A percentile compares a stretch with the other conserved stretches of the same genome.
These are phyloP conservation scores for Coriolopsis trogii DNA, from an alignment of 1,284 basidiomycete genomes.

Conservation along the genomic window DNA sequence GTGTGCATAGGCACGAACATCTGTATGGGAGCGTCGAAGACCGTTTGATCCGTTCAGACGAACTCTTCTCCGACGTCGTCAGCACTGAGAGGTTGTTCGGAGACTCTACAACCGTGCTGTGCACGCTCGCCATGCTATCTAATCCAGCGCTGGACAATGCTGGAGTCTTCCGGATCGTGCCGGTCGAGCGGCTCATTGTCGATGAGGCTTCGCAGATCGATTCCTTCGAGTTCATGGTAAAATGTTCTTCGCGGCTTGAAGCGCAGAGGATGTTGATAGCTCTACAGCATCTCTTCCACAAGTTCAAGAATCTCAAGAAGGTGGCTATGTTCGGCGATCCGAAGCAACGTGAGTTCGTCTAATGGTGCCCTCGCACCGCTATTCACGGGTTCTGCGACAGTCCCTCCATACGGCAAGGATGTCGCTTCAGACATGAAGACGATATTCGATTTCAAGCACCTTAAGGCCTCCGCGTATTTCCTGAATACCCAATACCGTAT, in stretches of 20 bases:
- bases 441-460: constrained; percentile 49
- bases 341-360: constrained; percentile 43
- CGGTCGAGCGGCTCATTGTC: constrained; percentile 43
- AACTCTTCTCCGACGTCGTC: constrained; percentile 34
- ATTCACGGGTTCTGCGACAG: constrained; percentile 29
- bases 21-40: constrained; percentile 49
- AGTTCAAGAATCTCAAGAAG: constrained; percentile 35
- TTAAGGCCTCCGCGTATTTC: constrained; percentile 39
- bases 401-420: constrained; percentile 51
- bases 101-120: constrained; percentile 57
- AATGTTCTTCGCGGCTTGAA: neutral
- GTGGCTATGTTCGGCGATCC: constrained; percentile 51
- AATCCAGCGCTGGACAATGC: constrained; percentile 28
- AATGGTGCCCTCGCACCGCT: neutral
- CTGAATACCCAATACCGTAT: constrained; percentile 54
- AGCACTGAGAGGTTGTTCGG: constrained; percentile 13
- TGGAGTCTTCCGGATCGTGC: constrained; percentile 36
- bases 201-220: constrained; percentile 57
- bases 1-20: constrained; percentile 70
- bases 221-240: constrained; percentile 17
- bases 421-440: constrained; percentile 41
- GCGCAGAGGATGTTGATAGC: no score
- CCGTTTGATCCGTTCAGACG: constrained; percentile 54
- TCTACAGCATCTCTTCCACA: constrained; percentile 42
- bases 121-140: constrained; percentile 73